Conservation (phyloP, 1,284 basidiomycete genomes). For the Takashimella koratensis region DNA sequence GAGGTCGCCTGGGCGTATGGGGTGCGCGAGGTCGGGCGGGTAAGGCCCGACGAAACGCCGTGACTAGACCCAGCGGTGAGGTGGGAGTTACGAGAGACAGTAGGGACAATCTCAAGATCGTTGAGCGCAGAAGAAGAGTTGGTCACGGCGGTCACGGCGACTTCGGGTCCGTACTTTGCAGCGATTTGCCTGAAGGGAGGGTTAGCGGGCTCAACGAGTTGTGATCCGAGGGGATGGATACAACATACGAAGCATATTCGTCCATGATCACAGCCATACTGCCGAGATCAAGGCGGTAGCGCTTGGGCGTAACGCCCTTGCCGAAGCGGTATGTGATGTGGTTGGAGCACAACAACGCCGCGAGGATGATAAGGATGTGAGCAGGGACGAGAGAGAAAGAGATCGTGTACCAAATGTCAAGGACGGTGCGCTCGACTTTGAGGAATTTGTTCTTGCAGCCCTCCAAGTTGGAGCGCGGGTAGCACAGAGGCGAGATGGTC, state of each 20-base stretch:
- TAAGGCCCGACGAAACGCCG: neutral
- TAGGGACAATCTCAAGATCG: constrained; percentile 1
- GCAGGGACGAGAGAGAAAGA: constrained; percentile 64
- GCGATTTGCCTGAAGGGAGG: constrained; percentile 42
- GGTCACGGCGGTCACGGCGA: constrained; percentile 41
- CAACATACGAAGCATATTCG: constrained; percentile 60
- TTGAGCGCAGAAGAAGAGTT: constrained; percentile 38
- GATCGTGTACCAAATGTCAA: constrained; percentile 58
- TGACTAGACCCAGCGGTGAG: neutral
- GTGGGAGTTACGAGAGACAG: neutral
- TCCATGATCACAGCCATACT: constrained; percentile 71
- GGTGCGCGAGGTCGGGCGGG: neutral
- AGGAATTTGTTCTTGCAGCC: constrained; percentile 67
- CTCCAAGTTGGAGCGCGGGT: constrained; percentile 59
- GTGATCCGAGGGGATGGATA: neutral
- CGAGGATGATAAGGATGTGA: constrained; percentile 62
- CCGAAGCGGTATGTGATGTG: constrained; percentile 72
- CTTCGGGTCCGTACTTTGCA: constrained; percentile 43
- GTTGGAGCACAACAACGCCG: constrained; percentile 64
- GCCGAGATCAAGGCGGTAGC: constrained; percentile 61
- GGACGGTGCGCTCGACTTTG: constrained; percentile 58
- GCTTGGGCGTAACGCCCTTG: constrained; percentile 71
- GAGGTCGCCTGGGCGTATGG: no score
- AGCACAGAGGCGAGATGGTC: constrained; percentile 62
- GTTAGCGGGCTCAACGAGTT: neutral